Conservation (phyloP, 1,139 yeast species). For the Sugiyamaella castrensis region DNA sequence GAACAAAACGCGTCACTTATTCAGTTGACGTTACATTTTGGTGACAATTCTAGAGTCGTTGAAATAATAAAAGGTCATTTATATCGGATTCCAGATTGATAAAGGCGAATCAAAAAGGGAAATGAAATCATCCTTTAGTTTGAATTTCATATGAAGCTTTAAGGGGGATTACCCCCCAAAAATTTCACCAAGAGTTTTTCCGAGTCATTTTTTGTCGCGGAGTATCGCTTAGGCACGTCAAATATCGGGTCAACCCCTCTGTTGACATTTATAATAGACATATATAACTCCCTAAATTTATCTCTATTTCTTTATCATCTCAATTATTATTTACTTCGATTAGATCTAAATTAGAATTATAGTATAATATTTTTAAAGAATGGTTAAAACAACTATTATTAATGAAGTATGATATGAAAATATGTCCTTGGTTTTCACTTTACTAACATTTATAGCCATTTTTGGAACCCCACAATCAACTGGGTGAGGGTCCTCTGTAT, state of each 20-base stretch:
- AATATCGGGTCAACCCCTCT: neutral
- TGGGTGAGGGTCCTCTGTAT: constrained; percentile 38
- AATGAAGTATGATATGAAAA: neutral
- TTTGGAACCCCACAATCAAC: constrained; percentile 27
- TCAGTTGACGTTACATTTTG: no score
- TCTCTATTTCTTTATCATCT: no score
- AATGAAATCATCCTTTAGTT: no score
- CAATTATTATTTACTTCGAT: neutral
- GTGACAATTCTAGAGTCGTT: no score
- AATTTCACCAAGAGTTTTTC: neutral
- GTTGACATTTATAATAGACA: neutral
- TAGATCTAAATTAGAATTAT: neutral
- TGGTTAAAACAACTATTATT: constrained; percentile 8
- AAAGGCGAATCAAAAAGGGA: no score
- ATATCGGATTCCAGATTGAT: no score
- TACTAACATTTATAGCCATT: constrained; percentile 20
- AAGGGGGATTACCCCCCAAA: no score
- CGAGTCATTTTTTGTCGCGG: neutral
- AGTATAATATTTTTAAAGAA: neutral
- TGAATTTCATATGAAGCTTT: no score
- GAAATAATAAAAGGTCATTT: no score
- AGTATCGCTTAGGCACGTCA: neutral
- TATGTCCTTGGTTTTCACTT: neutral
- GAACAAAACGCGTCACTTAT: no score
- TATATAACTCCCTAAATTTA: no score